A percentile compares a stretch with the other conserved stretches of the same genome.
These are phyloP conservation scores for Lathyrus sativus DNA, from an alignment of 306 rosid species.

Conservation along the genomic window DNA sequence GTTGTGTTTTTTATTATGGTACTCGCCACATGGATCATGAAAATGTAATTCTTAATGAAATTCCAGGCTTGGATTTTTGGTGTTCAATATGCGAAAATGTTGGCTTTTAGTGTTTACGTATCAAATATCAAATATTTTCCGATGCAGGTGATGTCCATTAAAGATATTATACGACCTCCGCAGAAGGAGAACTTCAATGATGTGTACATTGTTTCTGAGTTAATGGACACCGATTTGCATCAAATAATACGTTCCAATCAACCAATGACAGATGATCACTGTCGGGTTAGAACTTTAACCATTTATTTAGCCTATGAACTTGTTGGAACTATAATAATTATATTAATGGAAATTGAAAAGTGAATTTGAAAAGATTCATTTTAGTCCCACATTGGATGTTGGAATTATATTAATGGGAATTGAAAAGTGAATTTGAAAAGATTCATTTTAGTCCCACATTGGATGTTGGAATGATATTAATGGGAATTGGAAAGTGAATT, in stretches of 20 bases:
- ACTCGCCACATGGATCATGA: conserved; percentile 92
- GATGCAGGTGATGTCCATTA: conserved; percentile 73
- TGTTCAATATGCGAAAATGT: background rate
- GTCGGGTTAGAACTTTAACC: conserved; percentile 69
- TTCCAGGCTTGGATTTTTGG: conserved; percentile 7
- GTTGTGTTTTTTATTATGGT: too few relatives aligned
- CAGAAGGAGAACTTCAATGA: conserved; percentile 88
- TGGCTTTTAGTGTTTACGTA: conserved; percentile 26
- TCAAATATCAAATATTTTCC: conserved; percentile 26
- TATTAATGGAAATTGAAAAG: too few relatives aligned
- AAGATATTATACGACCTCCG: conserved; percentile 91
- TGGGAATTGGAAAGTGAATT: too few relatives aligned
- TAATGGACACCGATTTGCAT: conserved; percentile 94
- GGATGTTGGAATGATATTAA: too few relatives aligned
- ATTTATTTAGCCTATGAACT: conserved; percentile 30
- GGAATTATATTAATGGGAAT: too few relatives aligned
- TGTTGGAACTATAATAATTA: too few relatives aligned
- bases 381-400: too few relatives aligned
- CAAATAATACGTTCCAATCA: conserved; percentile 91
- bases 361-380: too few relatives aligned
- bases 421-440: too few relatives aligned
- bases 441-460: too few relatives aligned
- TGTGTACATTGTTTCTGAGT: conserved; percentile 81
- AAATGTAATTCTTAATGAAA: conserved; percentile 57
- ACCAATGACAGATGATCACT: conserved; percentile 85